phyloP scores from a whole-genome alignment of 495 filamentous ascomycete genomes.

The Podospora bellae-mahoneyi region DNA sequence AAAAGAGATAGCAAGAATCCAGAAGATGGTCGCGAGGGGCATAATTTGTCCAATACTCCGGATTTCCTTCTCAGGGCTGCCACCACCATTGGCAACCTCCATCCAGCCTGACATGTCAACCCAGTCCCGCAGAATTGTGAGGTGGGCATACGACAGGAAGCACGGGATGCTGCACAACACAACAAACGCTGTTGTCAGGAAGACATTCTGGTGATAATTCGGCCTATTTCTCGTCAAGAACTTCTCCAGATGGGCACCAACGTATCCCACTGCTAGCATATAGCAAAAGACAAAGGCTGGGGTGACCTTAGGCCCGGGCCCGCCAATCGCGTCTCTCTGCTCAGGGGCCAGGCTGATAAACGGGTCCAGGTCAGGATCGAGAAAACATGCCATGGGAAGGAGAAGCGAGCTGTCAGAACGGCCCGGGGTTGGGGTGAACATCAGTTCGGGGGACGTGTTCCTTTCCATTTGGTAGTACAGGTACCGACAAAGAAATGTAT shows the following conservation, averaged over 20 bases:
- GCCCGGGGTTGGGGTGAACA: background rate
- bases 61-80: background rate
- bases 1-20: background rate
- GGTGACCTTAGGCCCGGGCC: background rate
- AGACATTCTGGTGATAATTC: background rate
- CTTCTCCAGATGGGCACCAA: background rate
- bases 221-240: background rate
- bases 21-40: background rate
- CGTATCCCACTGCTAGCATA: background rate
- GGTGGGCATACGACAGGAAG: background rate
- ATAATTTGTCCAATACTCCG: background rate
- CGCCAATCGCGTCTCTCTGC: background rate
- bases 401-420: background rate
- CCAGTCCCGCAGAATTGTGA: background rate
- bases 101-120: background rate
- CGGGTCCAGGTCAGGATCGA: background rate
- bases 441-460: background rate
- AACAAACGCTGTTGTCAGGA: background rate
- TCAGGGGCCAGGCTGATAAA: background rate
- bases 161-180: background rate
- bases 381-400: background rate
- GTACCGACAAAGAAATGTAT: background rate
- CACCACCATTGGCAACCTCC: background rate
- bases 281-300: background rate
- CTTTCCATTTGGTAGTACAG: background rate